A percentile compares a stretch with the other conserved stretches of the same genome.
Evolutionary conservation across 1,284 basidiomycete genomes (phyloP).

Genomic region (Pulveroboletus sp.): DNA sequence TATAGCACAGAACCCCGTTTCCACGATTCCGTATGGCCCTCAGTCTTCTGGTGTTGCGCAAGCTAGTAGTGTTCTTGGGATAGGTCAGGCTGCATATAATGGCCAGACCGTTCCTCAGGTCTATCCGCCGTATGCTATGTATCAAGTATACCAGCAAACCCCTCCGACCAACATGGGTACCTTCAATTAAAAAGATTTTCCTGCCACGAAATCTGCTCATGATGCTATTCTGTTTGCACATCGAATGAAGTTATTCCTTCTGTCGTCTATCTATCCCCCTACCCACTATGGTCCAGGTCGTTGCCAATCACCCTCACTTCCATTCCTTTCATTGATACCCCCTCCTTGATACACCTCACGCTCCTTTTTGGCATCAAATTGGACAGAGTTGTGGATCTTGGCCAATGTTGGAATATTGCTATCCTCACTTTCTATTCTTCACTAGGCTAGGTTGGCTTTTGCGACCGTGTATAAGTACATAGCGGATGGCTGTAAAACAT

Average conservation of each 20-base stretch:
- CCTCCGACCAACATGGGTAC: conserved; percentile 71
- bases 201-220: conserved; percentile 36
- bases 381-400: conserved; percentile 30
- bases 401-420: conserved; percentile 40
- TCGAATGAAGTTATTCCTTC: conserved; percentile 38
- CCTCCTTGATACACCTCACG: conserved; percentile 22
- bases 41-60: conserved; percentile 63
- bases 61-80: conserved; percentile 56
- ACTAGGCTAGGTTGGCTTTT: conserved; percentile 33
- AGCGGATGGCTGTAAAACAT: conserved; percentile 44
- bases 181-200: conserved; percentile 58
- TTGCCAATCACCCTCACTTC: conserved; percentile 25
- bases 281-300: conserved; percentile 29
- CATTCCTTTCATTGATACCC: conserved; percentile 37
- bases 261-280: conserved; percentile 37
- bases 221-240: conserved; percentile 42
- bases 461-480: conserved; percentile 44
- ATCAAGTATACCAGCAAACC: conserved; percentile 75
- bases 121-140: conserved; percentile 76
- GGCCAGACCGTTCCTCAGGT: conserved; percentile 65
- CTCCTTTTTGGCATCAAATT: conserved; percentile 32
- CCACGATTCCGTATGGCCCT: conserved; percentile 53
- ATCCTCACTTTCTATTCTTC: conserved; percentile 36
- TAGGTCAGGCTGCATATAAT: conserved; percentile 65
- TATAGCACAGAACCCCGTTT: conserved; percentile 44